phyloP scores from a whole-genome alignment of 139 green algal genomes.

The Chlorella sp. region DNA sequence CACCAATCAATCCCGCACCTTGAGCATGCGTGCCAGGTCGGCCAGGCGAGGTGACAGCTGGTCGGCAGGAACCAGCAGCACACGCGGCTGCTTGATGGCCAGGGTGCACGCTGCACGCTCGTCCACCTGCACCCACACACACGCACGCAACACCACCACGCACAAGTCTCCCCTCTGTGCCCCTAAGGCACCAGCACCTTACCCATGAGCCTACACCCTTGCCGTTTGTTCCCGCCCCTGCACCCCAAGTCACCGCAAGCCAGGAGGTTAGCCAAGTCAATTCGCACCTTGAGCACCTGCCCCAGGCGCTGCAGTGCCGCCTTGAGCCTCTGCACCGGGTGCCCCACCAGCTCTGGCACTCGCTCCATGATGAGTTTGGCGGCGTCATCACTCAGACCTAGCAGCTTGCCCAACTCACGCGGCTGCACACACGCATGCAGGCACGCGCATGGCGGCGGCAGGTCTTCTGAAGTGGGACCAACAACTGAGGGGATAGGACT shows the following conservation, averaged over 20 bases:
- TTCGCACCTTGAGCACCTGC: neutral
- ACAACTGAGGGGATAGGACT: too few species aligned
- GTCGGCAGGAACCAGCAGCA: neutral
- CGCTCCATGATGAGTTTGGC: neutral
- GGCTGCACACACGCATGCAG: neutral
- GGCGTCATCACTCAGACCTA: neutral
- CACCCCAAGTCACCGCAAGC: too few species aligned
- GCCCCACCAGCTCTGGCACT: neutral
- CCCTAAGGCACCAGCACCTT: too few species aligned
- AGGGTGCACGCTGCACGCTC: neutral
- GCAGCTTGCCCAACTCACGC: neutral
- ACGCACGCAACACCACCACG: too few species aligned
- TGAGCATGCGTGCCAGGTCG: neutral
- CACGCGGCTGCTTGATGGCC: neutral
- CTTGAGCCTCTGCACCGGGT: neutral
- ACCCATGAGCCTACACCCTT: too few species aligned
- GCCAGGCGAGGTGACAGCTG: neutral
- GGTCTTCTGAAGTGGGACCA: too few species aligned
- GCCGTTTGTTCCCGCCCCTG: too few species aligned
- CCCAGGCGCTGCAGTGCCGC: neutral
- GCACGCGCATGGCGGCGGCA: too few species aligned
- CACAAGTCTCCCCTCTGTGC: too few species aligned
- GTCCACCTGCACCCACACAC: slow-evolving; percentile 2
- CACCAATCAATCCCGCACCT: too few species aligned
- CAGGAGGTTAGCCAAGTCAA: too few species aligned